Evolutionary conservation across 2,329 filamentous ascomycete species (phyloP).

Genomic region (Thyridium curvatum): DNA sequence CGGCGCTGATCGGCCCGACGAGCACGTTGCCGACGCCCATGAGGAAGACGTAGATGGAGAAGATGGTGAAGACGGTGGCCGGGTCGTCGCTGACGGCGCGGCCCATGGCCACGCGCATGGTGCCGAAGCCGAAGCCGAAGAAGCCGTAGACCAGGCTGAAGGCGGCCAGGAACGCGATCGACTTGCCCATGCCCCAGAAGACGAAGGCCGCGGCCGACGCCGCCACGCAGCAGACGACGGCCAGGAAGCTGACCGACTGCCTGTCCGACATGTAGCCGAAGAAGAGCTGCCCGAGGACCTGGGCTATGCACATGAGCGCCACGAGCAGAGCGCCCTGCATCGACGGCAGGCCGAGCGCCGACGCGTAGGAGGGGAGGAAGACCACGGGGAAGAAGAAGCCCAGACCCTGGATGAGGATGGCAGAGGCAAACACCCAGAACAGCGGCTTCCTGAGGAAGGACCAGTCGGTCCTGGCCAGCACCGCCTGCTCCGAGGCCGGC

Average conservation of each 20-base stretch:
- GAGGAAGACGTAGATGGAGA: conserved; percentile 5
- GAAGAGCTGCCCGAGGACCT: conserved; percentile 50
- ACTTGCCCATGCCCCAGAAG: conserved; percentile 54
- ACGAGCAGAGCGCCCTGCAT: conserved; percentile 50
- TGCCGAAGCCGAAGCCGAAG: conserved; percentile 31
- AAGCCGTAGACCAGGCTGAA: conserved; percentile 61
- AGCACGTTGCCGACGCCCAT: conserved; percentile 23
- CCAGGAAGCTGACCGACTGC: conserved; percentile 43
- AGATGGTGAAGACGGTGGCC: conserved; percentile 7
- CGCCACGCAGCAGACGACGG: conserved; percentile 49
- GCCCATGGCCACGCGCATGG: conserved; percentile 15
- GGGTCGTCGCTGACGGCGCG: conserved; percentile 19
- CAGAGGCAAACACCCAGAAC: conserved; percentile 16
- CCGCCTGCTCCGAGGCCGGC: conserved; percentile 17
- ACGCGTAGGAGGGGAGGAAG: conserved; percentile 54
- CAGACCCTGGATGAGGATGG: conserved; percentile 50
- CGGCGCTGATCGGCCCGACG: conserved; percentile 9
- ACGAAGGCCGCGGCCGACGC: conserved; percentile 50
- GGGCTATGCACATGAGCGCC: conserved; percentile 52
- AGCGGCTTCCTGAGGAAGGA: conserved; percentile 1
- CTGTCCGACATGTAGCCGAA: conserved; percentile 49
- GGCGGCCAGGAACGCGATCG: conserved; percentile 45
- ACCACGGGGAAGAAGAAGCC: conserved; percentile 60
- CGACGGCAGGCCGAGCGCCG: conserved; percentile 37
- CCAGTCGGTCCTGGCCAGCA: conserved; percentile 1